phyloP scores from a whole-genome alignment of 768 basidiomycete genomes.

The Galerina marginata region DNA sequence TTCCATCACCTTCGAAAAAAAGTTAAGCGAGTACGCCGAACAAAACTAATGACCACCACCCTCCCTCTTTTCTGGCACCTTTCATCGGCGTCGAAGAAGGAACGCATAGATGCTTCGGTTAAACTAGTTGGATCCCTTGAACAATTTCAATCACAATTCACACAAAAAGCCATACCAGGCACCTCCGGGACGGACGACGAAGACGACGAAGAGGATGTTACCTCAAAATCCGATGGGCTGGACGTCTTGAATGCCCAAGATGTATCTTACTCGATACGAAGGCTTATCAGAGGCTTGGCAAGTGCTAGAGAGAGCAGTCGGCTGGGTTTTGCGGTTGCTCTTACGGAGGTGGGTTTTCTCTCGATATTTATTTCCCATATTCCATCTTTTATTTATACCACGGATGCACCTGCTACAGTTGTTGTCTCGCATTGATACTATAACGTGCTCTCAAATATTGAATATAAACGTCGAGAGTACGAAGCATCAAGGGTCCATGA shows the following conservation, averaged over 20 bases:
- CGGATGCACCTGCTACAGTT: constrained; percentile 53
- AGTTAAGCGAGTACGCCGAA: constrained; percentile 15
- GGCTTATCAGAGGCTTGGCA: constrained; percentile 86
- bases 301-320: constrained; percentile 93
- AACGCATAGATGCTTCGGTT: constrained; percentile 84
- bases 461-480: constrained; percentile 76
- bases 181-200: constrained; percentile 50
- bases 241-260: constrained; percentile 84
- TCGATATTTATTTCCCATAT: constrained; percentile 2
- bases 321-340: constrained; percentile 92
- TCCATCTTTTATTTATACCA: constrained; percentile 1
- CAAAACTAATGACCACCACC: constrained; percentile 73
- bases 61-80: constrained; percentile 95
- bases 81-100: constrained; percentile 79
- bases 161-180: constrained; percentile 43
- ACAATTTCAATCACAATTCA: constrained; percentile 78
- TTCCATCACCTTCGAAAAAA: constrained; percentile 21
- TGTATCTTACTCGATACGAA: constrained; percentile 88
- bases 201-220: constrained; percentile 46
- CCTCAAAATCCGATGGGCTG: constrained; percentile 50
- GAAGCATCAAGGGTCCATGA: constrained; percentile 75
- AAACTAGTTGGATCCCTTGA: constrained; percentile 83
- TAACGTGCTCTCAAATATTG: constrained; percentile 79
- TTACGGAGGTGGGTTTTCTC: constrained; percentile 78
- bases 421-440: constrained; percentile 75